Conservation (phyloP, 208 protist genomes). For the Trypanosoma platydactyli region DNA sequence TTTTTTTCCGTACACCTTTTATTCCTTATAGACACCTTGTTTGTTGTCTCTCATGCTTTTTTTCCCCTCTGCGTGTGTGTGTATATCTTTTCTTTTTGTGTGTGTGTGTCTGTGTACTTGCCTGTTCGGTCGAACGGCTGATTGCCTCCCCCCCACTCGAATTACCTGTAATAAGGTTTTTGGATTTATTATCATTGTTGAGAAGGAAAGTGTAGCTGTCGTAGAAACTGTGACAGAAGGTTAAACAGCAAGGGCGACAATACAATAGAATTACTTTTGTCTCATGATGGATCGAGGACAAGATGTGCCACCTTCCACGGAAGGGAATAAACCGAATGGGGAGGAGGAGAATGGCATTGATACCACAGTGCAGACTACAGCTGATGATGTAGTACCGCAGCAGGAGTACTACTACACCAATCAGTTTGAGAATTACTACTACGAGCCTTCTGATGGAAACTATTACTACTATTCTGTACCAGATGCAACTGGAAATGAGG, state of each 20-base stretch:
- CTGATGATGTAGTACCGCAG: slow-evolving; percentile 27
- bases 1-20: too few relatives aligned
- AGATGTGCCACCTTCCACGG: slow-evolving; percentile 13
- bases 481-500: slow-evolving; percentile 29
- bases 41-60: slow-evolving; percentile 8
- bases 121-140: background rate
- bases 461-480: slow-evolving; percentile 68
- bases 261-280: background rate
- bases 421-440: slow-evolving; percentile 72
- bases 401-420: slow-evolving; percentile 49
- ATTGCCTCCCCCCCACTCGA: background rate
- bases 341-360: slow-evolving; percentile 18
- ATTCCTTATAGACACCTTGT: background rate
- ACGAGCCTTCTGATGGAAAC: slow-evolving; percentile 70
- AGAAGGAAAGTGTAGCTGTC: background rate
- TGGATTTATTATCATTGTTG: slow-evolving; percentile 6
- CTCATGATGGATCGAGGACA: slow-evolving; percentile 12
- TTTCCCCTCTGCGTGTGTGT: background rate
- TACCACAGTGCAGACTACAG: slow-evolving; percentile 7
- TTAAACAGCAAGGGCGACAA: too few relatives aligned
- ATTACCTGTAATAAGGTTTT: too few relatives aligned
- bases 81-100: background rate
- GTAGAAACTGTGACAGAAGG: too few relatives aligned
- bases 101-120: background rate
- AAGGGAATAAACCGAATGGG: slow-evolving; percentile 23